Percentiles rank a stretch among this genome's conserved stretches.
phyloP scores from a whole-genome alignment of 148 eudicot genomes.

The Chenopodium album region DNA sequence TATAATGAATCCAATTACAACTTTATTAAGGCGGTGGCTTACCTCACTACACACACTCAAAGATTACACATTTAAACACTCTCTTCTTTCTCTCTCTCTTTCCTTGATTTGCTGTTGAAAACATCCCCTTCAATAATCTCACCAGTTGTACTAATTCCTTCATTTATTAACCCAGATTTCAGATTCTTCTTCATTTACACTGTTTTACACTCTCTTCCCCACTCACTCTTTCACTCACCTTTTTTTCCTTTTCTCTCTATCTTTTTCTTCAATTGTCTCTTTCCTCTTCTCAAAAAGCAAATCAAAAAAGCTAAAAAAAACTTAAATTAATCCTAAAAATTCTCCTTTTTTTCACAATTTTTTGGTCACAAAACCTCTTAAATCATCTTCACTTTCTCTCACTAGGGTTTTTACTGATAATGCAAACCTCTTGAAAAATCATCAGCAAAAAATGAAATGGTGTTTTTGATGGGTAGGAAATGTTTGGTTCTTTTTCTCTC shows the following conservation, averaged over 20 bases:
- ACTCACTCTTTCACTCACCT: slow-evolving; percentile 13
- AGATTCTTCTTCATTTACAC: background rate
- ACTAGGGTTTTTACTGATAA: slow-evolving; percentile 49
- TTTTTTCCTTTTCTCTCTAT: background rate
- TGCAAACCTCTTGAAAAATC: slow-evolving; percentile 17
- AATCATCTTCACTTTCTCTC: slow-evolving; percentile 18
- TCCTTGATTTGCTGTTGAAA: slow-evolving; percentile 11
- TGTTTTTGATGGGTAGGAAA: slow-evolving; percentile 27
- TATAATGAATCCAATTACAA: too few species aligned
- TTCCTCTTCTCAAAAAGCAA: slow-evolving; percentile 15
- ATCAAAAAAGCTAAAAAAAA: background rate
- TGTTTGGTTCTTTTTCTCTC: slow-evolving; percentile 34
- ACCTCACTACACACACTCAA: too few species aligned
- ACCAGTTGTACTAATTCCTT: slow-evolving; percentile 6
- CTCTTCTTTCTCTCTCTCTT: background rate
- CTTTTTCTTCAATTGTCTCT: slow-evolving; percentile 12
- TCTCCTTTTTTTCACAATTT: background rate
- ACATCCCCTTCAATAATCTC: background rate
- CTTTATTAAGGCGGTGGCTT: too few species aligned
- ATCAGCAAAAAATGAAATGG: too few species aligned
- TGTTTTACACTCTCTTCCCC: background rate
- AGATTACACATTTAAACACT: too few species aligned
- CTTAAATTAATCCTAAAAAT: background rate
- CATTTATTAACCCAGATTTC: background rate
- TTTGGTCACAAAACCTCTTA: background rate